phyloP scores from a whole-genome alignment of 2,329 filamentous ascomycete species.

The Arthrobotrys conoides region DNA sequence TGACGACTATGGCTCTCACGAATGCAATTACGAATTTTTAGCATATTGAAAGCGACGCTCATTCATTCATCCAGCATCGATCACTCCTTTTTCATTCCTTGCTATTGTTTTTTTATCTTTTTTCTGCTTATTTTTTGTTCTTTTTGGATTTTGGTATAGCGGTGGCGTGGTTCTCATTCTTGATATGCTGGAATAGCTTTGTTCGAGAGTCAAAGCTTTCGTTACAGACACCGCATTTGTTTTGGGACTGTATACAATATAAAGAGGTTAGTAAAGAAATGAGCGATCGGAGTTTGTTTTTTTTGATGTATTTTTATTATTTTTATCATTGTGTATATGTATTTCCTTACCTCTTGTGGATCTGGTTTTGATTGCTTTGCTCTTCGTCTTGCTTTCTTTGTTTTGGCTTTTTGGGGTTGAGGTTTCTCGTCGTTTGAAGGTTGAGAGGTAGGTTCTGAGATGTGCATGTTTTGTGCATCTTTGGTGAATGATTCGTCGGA shows the following conservation, averaged over 20 bases:
- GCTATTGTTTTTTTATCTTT: background rate
- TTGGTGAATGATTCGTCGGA: slow-evolving; percentile 42
- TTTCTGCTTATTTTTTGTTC: slow-evolving; percentile 36
- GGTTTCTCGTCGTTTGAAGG: slow-evolving; percentile 32
- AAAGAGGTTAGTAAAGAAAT: background rate
- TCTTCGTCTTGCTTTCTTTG: slow-evolving; percentile 47
- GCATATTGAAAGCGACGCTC: background rate
- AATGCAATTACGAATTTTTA: background rate
- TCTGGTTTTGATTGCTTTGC: slow-evolving; percentile 40
- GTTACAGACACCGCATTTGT: slow-evolving; percentile 70
- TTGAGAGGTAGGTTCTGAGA: slow-evolving; percentile 9
- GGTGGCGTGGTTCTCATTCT: slow-evolving; percentile 76
- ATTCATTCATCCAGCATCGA: background rate
- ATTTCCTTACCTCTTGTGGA: slow-evolving; percentile 37
- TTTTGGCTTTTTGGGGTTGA: slow-evolving; percentile 22
- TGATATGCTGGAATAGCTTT: slow-evolving; percentile 80
- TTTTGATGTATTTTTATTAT: background rate
- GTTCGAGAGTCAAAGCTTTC: slow-evolving; percentile 74
- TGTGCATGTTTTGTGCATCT: slow-evolving; percentile 25
- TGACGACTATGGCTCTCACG: no score
- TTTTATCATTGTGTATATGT: slow-evolving; percentile 1
- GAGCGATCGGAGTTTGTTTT: slow-evolving; percentile 4
- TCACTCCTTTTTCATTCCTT: background rate
- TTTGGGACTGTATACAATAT: slow-evolving; percentile 63
- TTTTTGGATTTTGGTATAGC: slow-evolving; percentile 65